Evolutionary conservation across 371 early-diverging fungal genomes (phyloP), one percentile per base, ranked within the genome.

Genomic region (Vavraia culicis): DNA sequence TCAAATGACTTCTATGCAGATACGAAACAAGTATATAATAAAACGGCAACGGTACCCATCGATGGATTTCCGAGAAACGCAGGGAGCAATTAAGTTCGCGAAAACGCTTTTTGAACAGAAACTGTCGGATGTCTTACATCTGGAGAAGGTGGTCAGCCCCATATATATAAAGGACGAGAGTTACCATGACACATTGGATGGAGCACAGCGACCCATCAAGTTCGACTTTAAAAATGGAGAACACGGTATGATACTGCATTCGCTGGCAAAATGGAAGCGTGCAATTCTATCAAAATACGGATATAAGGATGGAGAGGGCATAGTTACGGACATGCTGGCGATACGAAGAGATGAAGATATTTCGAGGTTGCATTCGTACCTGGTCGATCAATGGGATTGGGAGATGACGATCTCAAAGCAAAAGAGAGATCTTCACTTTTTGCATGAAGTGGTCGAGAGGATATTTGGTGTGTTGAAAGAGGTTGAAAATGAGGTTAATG

Each of bases 301-400:
- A 1, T 46, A 43, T 37, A 32, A 3, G 5, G 8, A 13, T 19
- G 27, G 32, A 13, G 22, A 13, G 21, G 58, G 58, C 20, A 31
- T 58, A 27, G 52, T 47, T 13, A 44, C 54, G 21, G 41, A 58
- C 23, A 58, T 58, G 58, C 52, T 47, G 46, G 58, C 58, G 8
- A 10, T 54, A 22, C 14, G 58, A 15, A 46, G 21, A 22, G 58
- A 58, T 31, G 58, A 58, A 33, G 54, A 58, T 18, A 27, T 58
- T 37, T 35, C 40, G 10, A 32, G 32, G 13, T 43, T 60, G 18
- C 61, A 60, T 46, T 56, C 56, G 13, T 44, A 46, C 41, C 56
- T 46, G 19, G 61, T 60, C 9, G 61, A 60, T 40, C 61, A 60
- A 43, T 60, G 61, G 61, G 61, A 60, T 38, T 60, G 61, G 61